Percentiles rank a stretch among this genome's conserved stretches.
Conservation (phyloP, 208 protist genomes). For the Porcisia deanei region DNA sequence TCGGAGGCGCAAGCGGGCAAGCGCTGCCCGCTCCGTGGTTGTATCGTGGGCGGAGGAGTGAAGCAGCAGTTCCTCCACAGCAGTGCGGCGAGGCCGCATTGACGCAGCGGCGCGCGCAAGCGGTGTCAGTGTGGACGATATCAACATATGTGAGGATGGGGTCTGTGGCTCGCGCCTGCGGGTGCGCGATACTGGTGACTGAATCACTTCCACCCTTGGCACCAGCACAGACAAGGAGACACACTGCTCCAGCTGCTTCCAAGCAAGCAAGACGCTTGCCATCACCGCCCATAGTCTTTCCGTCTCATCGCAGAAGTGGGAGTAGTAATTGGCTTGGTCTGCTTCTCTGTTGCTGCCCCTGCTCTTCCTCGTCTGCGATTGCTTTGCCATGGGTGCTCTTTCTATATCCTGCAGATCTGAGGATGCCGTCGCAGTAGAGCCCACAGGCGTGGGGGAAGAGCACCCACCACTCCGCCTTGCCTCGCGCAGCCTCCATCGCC, state of each 20-base stretch:
- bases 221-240: neutral
- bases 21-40: neutral
- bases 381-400: neutral
- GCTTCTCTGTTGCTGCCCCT: neutral
- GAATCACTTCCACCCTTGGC: conserved; percentile 16
- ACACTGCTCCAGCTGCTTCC: conserved; percentile 35
- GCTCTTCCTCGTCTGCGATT: neutral
- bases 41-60: neutral
- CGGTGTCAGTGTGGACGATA: conserved; percentile 4
- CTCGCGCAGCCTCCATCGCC: conserved; percentile 4
- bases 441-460: neutral
- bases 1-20: conserved; percentile 17
- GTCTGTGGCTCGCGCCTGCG: neutral
- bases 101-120: conserved; percentile 8
- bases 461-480: neutral
- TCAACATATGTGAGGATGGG: neutral
- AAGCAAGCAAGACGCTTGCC: conserved; percentile 39
- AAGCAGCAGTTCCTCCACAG: conserved; percentile 3
- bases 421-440: neutral
- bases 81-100: neutral
- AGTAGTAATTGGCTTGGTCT: conserved; percentile 1
- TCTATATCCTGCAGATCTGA: neutral
- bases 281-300: conserved; percentile 36
- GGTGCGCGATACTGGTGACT: neutral
- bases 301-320: conserved; percentile 11